Evolutionary conservation across 2,329 filamentous ascomycete species (phyloP).

Genomic region (Lecanicillium sp.): DNA sequence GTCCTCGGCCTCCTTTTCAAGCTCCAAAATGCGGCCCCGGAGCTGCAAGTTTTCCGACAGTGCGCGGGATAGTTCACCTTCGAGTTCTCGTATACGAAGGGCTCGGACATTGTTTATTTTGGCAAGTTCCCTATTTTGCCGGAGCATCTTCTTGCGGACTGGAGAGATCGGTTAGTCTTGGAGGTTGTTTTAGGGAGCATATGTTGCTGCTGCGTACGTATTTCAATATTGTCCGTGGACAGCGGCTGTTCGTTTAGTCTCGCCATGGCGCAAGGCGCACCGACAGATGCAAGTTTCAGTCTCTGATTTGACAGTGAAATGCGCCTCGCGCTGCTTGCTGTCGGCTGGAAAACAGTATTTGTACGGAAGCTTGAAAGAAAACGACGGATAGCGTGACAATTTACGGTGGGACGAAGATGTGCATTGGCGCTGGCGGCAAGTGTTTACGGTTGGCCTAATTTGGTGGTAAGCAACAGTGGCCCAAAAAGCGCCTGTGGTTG

Average conservation of each 20-base stretch:
- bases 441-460: constrained; percentile 6
- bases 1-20: constrained; percentile 60
- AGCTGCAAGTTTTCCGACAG: constrained; percentile 73
- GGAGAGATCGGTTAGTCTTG: constrained; percentile 12
- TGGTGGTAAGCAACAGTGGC: not conserved
- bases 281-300: not conserved
- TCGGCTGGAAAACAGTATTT: too few relatives aligned
- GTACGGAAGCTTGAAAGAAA: too few relatives aligned
- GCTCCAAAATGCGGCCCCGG: constrained; percentile 58
- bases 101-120: constrained; percentile 71
- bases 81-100: constrained; percentile 66
- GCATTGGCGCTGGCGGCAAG: too few relatives aligned
- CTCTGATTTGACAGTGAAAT: not conserved
- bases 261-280: constrained; percentile 52
- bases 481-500: constrained; percentile 1
- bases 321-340: not conserved
- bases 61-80: constrained; percentile 66
- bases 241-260: constrained; percentile 68
- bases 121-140: constrained; percentile 79
- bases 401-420: too few relatives aligned
- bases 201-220: constrained; percentile 44
- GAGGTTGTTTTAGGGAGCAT: constrained; percentile 1
- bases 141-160: constrained; percentile 73
- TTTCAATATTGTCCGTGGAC: constrained; percentile 63
- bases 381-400: too few relatives aligned